phyloP scores from a whole-genome alignment of 352 stramenopile species.

The Pilasporangium apinafurcum region DNA sequence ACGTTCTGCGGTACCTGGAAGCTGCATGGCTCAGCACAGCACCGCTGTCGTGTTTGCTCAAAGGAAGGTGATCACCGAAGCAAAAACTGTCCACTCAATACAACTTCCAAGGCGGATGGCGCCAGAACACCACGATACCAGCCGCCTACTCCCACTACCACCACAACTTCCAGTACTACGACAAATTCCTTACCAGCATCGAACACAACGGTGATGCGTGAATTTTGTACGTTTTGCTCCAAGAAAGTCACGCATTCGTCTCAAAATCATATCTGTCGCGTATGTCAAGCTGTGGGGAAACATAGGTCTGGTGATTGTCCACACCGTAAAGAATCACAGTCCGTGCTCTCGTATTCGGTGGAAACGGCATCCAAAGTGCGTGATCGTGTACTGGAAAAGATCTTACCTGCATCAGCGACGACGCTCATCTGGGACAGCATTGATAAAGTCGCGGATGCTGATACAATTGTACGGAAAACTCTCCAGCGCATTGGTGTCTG shows the following conservation, averaged over 20 bases:
- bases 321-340: constrained; percentile 18
- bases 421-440: constrained; percentile 51
- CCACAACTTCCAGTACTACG: constrained; percentile 13
- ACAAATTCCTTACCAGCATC: constrained; percentile 7
- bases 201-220: constrained; percentile 4
- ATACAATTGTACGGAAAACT: constrained; percentile 59
- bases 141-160: neutral
- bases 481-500: constrained; percentile 69
- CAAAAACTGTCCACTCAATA: constrained; percentile 44
- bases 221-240: constrained; percentile 53
- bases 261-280: constrained; percentile 51
- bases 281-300: constrained; percentile 40
- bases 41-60: constrained; percentile 62
- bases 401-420: constrained; percentile 39
- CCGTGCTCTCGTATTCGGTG: constrained; percentile 61
- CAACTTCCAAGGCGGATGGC: constrained; percentile 2
- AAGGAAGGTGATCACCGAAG: constrained; percentile 55
- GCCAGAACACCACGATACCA: neutral
- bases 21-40: constrained; percentile 47
- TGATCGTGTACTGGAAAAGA: constrained; percentile 46
- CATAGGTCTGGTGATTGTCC: constrained; percentile 62
- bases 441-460: constrained; percentile 71
- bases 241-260: constrained; percentile 50
- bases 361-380: constrained; percentile 58
- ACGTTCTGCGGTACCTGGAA: constrained; percentile 45